Conservation (phyloP, 495 filamentous ascomycete species). For the Penicillium psychrofluorescens region DNA sequence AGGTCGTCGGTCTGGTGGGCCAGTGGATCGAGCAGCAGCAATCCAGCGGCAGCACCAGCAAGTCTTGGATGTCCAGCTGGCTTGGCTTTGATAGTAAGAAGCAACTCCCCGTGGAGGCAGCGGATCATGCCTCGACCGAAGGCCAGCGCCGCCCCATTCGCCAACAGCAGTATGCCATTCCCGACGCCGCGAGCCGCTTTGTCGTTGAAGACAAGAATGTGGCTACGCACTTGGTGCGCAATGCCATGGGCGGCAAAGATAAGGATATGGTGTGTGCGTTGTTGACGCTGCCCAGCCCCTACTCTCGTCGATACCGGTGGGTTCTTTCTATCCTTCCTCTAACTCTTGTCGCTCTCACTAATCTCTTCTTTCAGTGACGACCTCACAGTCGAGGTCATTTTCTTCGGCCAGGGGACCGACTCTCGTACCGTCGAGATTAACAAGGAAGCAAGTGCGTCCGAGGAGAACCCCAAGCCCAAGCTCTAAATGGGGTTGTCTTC, state of each 20-base stretch:
- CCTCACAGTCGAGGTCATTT: conserved; percentile 95
- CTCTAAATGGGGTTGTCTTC: conserved; percentile 27
- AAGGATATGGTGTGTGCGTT: conserved; percentile 91
- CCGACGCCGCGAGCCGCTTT: conserved; percentile 66
- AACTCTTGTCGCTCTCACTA: not conserved
- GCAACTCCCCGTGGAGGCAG: conserved; percentile 45
- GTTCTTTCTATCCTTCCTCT: conserved; percentile 4
- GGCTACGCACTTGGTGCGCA: conserved; percentile 90
- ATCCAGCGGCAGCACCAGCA: conserved; percentile 30
- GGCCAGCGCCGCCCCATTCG: conserved; percentile 68
- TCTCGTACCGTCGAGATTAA: conserved; percentile 75
- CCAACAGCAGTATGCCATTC: conserved; percentile 72
- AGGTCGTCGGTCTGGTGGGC: conserved; percentile 92
- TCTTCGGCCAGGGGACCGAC: conserved; percentile 79
- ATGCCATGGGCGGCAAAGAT: conserved; percentile 91
- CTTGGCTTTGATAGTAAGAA: conserved; percentile 37
- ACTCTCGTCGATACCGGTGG: conserved; percentile 82
- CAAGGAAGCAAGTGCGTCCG: conserved; percentile 70
- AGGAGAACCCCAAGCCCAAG: conserved; percentile 49
- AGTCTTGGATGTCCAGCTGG: conserved; percentile 42
- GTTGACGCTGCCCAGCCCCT: conserved; percentile 84
- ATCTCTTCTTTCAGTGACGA: conserved; percentile 59
- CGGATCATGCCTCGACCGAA: conserved; percentile 43
- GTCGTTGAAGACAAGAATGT: conserved; percentile 94
- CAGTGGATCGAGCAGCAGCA: conserved; percentile 86